Evolutionary conservation across 2,329 filamentous ascomycete species (phyloP).

Genomic region (Aspergillus unguis): DNA sequence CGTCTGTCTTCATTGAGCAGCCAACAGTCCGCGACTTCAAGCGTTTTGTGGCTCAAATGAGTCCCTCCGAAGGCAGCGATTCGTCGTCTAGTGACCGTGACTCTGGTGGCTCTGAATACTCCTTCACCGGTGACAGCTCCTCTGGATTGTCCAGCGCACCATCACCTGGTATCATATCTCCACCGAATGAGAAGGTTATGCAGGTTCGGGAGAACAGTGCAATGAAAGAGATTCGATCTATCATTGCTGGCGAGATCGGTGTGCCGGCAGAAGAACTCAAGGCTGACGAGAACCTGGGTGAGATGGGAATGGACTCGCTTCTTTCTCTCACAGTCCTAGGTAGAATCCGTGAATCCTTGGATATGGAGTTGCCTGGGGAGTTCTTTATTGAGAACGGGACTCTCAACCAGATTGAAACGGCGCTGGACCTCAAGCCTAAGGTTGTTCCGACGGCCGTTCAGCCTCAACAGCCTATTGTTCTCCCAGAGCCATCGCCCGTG

Average conservation of each 20-base stretch:
- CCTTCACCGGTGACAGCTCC: constrained; percentile 22
- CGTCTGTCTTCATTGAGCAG: constrained; percentile 59
- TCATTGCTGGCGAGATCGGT: constrained; percentile 45
- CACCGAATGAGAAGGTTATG: constrained; percentile 27
- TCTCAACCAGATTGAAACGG: constrained; percentile 38
- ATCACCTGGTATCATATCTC: constrained; percentile 31
- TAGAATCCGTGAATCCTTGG: constrained; percentile 43
- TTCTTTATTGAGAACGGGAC: constrained; percentile 46
- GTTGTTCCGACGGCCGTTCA: constrained; percentile 11
- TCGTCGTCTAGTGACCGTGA: constrained; percentile 29
- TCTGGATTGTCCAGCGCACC: constrained; percentile 33
- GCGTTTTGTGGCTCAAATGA: constrained; percentile 47
- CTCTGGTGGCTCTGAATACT: constrained; percentile 28
- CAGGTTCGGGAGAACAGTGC: constrained; percentile 28
- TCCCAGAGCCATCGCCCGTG: constrained; percentile 23
- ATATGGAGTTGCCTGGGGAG: constrained; percentile 41
- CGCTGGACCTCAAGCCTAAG: constrained; percentile 40
- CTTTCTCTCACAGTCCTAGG: constrained; percentile 46
- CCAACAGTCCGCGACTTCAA: constrained; percentile 60
- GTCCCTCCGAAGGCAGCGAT: constrained; percentile 32
- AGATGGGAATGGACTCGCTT: constrained; percentile 47
- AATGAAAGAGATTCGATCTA: constrained; percentile 40
- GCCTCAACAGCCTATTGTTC: constrained; percentile 18
- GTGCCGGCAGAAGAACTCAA: constrained; percentile 40
- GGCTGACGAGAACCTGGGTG: constrained; percentile 39